Evolutionary conservation across 164 flowering plant species (phyloP).

Genomic region (Nymphaea thermarum): DNA sequence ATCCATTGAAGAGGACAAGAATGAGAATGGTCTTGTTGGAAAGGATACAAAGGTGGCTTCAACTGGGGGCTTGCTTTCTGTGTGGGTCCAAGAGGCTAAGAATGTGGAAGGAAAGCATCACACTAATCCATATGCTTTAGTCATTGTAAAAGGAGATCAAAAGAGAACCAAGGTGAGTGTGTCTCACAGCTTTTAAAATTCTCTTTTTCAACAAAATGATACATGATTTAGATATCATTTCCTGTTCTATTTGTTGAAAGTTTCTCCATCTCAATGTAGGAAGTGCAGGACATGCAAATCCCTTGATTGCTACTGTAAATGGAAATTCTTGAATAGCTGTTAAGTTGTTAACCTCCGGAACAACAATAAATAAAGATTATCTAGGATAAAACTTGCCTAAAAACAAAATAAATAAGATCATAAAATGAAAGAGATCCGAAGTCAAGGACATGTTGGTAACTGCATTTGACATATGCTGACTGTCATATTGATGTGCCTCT

Average conservation of each 20-base stretch:
- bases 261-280: no score
- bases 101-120: constrained; percentile 62
- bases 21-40: constrained; percentile 5
- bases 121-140: constrained; percentile 48
- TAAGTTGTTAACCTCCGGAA: background rate
- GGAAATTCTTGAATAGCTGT: background rate
- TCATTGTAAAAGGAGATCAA: constrained; percentile 54
- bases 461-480: no score
- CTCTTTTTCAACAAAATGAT: background rate
- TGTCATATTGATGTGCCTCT: no score
- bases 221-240: background rate
- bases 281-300: background rate
- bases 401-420: no score
- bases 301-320: background rate
- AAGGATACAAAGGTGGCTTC: constrained; percentile 4
- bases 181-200: background rate
- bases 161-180: constrained; percentile 52
- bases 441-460: no score
- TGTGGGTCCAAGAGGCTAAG: constrained; percentile 41
- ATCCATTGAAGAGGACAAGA: constrained; percentile 13
- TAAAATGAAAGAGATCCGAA: no score
- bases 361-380: no score
- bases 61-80: constrained; percentile 49
- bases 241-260: no score
- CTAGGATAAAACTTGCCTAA: no score